Evolutionary conservation across 2,329 filamentous ascomycete genomes (phyloP), one percentile per base, ranked within the genome.

Genomic region (Trichoderma arundinaceum): DNA sequence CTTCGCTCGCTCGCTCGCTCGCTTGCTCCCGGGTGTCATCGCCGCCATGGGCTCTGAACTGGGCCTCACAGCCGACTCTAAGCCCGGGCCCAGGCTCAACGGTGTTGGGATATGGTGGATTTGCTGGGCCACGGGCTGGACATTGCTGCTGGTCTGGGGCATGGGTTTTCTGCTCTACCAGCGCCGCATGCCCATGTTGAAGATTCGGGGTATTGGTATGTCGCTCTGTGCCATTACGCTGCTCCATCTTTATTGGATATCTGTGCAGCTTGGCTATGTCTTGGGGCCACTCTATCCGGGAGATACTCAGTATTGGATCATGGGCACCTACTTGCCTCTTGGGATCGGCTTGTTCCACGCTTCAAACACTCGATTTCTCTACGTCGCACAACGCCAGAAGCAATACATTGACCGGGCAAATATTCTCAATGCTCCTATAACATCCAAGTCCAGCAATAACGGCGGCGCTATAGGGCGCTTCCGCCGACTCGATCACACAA

Each of bases 331-430:
- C 72, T 77, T 90, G 7, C 88, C 88, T 6, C 82, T 86, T 54
- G 87, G 88, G 38, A 86, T 90, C 59, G 87, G 86, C 15, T 77
- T 90, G 1, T 90, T 90, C 72, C 87, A 90, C 69, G 87, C 85
- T 33, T 85, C 85, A 65, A 88, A 89, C 73, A 82, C 78, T 67
- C 84, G 85, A 59, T 85, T 89, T 64, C 81, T 88, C 19, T 77
- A 87, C 66, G 77, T 88, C 57, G 85, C 86, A 60, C 81, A 80
- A 68, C 76, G 80, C 15, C 86, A 88, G 72, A 74, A 73, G 65
- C 69, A 70, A 48, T 77, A 73, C 51, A 62, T 71, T 15, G 52
- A 68, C 8, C 53, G 48, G 9, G 54, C 33, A 35, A 51, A 22
- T 44, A 19, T 32, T 15, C 13, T 59, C 38, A 48, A 60, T 61